Evolutionary conservation across 176 grass and related monocot genomes (phyloP), one percentile per base, ranked within the genome.

Genomic region (Juncus effusus): DNA sequence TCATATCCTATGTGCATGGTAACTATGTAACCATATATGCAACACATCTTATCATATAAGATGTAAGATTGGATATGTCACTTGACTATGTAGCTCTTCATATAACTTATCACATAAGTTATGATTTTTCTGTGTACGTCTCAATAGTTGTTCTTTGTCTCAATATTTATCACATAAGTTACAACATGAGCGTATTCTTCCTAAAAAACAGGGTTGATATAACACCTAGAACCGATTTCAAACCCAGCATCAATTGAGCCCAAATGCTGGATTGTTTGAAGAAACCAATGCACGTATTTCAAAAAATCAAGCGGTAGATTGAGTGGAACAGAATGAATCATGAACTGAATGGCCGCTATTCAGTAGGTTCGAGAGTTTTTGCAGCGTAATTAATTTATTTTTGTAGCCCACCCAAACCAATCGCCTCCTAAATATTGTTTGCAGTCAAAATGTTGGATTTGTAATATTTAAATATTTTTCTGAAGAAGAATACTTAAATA

Each of bases 131-230:
- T n/a, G n/a, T n/a, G n/a, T n/a, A n/a, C n/a, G n/a, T n/a, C n/a
- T n/a, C n/a, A n/a, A n/a, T n/a, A n/a, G n/a, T n/a, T n/a, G n/a
- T n/a, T n/a, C n/a, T n/a, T n/a, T n/a, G n/a, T n/a, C n/a, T n/a
- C n/a, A n/a, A n/a, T n/a, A n/a, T n/a, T n/a, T n/a, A n/a, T n/a
- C n/a, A n/a, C n/a, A n/a, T n/a, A n/a, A n/a, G n/a, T n/a, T n/a
- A n/a, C n/a, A 77, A 99, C 85, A 56, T 90, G 84, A 3, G 94
- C 88, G 7, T 88, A 88, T 45, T 99, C 94, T 71, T 99, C 94
- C 58, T 88, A 85, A 51, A 99, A 90, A 60, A 99, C 85, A 13
- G 94, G 88, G 74, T 99, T 99, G 10, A 99, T 99, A 72, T 86
- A 93, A 77, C 88, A 99, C 11, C 88, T 85, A 13, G 82, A 93